Base-by-base conservation (phyloP, 2,329 filamentous ascomycete species). In the Myriosclerotinia curreyana region DNA sequence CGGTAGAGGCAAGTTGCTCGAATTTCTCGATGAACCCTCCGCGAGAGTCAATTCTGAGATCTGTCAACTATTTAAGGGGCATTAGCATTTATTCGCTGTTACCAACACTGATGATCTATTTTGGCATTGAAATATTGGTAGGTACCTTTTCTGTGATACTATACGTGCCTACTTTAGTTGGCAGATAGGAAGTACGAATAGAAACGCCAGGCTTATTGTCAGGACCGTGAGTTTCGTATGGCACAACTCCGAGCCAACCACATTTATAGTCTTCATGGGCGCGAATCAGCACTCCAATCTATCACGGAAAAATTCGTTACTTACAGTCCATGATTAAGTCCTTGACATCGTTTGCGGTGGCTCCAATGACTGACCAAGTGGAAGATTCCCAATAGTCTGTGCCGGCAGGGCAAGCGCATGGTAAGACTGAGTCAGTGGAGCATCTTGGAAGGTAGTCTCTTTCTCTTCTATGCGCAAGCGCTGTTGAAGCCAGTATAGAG, bases 311-410 rank as follows among this genome's bases (percentile, higher is more conserved):
- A 36, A 6, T 7, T 38, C 0, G 0, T 8, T 1, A 61, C 49
- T 53, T 52, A 61, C 59, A 61, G 25, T 61, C 49, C 59, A 61
- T 61, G 17, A 61, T 61, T 4, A 61, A 15, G 8, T 44, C 48
- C 14, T 61, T 61, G 38, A 61, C 36, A 61, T 61, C 49, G 6
- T 46, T 40, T 40, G 48, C 59, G 11, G 12, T 31, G 12, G 59
- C 49, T 15, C 36, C 49, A 17, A 61, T 52, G 7, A 61, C 49
- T 7, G 59, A 38, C 49, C 59, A 61, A 3, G 49, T 61, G 14
- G 59, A 61, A 15, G 59, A 61, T 22, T 61, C 59, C 49, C 49
- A 61, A 25, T 61, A 61, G 5, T 61, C 59, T 36, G 49, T 61
- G 14, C 49, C 49, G 0, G 49, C 1, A 17, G 59, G 59, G 9